These are phyloP conservation scores for Alternaria rosae DNA, from an alignment of 2,329 filamentous ascomycete genomes.

Conservation along the genomic window DNA sequence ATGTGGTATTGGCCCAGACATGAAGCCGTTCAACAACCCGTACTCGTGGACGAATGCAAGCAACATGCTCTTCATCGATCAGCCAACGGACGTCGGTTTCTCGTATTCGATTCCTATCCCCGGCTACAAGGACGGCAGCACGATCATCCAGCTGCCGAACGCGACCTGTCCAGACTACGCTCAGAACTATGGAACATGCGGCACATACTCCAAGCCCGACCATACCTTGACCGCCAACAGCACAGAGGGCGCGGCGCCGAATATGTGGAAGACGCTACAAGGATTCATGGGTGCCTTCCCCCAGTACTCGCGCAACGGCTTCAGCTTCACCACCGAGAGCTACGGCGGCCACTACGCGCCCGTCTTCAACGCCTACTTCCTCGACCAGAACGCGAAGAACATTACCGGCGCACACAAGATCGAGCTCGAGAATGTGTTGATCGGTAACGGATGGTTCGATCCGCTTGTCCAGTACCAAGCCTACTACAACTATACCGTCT, in stretches of 20 bases:
- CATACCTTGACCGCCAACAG: slow-evolving; percentile 60
- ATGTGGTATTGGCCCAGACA: slow-evolving; percentile 58
- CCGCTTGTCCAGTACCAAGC: slow-evolving; percentile 64
- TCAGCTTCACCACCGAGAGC: slow-evolving; percentile 64
- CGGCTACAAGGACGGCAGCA: slow-evolving; percentile 46
- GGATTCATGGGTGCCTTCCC: slow-evolving; percentile 70
- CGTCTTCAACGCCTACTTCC: slow-evolving; percentile 60
- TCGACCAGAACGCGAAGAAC: slow-evolving; percentile 55
- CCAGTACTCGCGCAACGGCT: slow-evolving; percentile 54
- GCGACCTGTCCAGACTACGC: slow-evolving; percentile 61
- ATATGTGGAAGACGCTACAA: slow-evolving; percentile 68
- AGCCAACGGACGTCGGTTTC: slow-evolving; percentile 68
- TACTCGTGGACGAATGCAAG: slow-evolving; percentile 69
- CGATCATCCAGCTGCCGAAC: slow-evolving; percentile 56
- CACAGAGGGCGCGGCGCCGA: slow-evolving; percentile 62
- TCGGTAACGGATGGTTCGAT: slow-evolving; percentile 67
- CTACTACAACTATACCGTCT: slow-evolving; percentile 66
- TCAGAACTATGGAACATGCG: slow-evolving; percentile 54
- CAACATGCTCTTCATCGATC: slow-evolving; percentile 75
- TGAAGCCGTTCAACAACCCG: slow-evolving; percentile 64
- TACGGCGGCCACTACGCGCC: slow-evolving; percentile 68
- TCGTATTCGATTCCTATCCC: slow-evolving; percentile 60
- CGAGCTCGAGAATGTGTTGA: slow-evolving; percentile 59
- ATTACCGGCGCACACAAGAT: slow-evolving; percentile 57
- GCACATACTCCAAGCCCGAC: slow-evolving; percentile 64